These are phyloP conservation scores for Fusarium sororula DNA, from an alignment of 2,329 filamentous ascomycete genomes.

Conservation along the genomic window DNA sequence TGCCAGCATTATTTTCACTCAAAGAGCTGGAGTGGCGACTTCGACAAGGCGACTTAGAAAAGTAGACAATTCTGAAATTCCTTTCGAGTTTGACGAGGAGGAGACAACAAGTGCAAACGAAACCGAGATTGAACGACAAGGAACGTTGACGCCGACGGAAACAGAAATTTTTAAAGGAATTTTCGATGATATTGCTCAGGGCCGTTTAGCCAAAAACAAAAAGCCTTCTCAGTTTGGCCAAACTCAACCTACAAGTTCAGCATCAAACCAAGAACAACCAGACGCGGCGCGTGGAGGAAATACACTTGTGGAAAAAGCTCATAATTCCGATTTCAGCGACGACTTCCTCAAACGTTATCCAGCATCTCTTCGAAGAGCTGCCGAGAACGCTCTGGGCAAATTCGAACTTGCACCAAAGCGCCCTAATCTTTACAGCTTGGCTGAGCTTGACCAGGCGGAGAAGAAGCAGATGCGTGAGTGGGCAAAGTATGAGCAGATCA, in stretches of 20 bases:
- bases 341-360: slow-evolving; percentile 52
- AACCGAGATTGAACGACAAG: slow-evolving; percentile 36
- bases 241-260: background rate
- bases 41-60: slow-evolving; percentile 13
- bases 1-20: slow-evolving; percentile 33
- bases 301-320: slow-evolving; percentile 47
- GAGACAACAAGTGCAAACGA: slow-evolving; percentile 42
- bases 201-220: slow-evolving; percentile 45
- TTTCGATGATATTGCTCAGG: slow-evolving; percentile 54
- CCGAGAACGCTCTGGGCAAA: slow-evolving; percentile 51
- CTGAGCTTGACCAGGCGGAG: slow-evolving; percentile 46
- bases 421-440: slow-evolving; percentile 37
- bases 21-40: slow-evolving; percentile 34
- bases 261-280: background rate
- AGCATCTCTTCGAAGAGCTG: slow-evolving; percentile 50
- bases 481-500: slow-evolving; percentile 48
- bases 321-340: slow-evolving; percentile 46
- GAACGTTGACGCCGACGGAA: slow-evolving; percentile 68
- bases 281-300: slow-evolving; percentile 25
- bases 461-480: slow-evolving; percentile 48
- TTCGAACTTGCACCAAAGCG: slow-evolving; percentile 47
- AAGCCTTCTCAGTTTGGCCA: slow-evolving; percentile 24
- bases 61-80: slow-evolving; percentile 53
- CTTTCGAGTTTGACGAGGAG: slow-evolving; percentile 62
- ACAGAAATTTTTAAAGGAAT: slow-evolving; percentile 68